Percentiles rank a stretch among this genome's conserved stretches.
These are phyloP conservation scores for Pyricularia grisea DNA, from an alignment of 2,329 filamentous ascomycete species.

Conservation along the genomic window DNA sequence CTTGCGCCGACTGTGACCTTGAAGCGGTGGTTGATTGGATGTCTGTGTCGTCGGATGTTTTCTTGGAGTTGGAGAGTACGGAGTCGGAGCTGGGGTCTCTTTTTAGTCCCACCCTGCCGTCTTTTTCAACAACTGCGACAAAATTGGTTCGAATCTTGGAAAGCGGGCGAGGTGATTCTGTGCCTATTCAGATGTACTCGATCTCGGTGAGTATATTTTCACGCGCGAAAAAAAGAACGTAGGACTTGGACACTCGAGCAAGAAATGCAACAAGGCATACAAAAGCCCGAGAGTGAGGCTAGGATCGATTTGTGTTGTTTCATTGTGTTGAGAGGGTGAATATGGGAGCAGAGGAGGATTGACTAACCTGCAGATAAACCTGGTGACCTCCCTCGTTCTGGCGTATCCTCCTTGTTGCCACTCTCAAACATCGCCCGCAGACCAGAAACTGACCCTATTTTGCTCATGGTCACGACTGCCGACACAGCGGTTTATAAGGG, in stretches of 20 bases:
- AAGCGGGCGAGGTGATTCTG: slow-evolving; percentile 51
- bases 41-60: slow-evolving; percentile 16
- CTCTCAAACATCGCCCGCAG: slow-evolving; percentile 70
- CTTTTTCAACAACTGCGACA: slow-evolving; percentile 57
- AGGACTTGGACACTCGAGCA: background rate
- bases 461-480: slow-evolving; percentile 43
- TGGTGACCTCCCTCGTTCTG: slow-evolving; percentile 62
- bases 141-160: slow-evolving; percentile 71
- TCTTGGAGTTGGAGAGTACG: slow-evolving; percentile 23
- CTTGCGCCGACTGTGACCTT: slow-evolving; percentile 18
- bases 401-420: slow-evolving; percentile 52
- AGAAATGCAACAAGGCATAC: background rate
- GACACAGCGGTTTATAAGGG: background rate
- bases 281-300: background rate
- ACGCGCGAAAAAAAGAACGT: background rate
- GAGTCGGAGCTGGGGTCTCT: slow-evolving; percentile 34
- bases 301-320: background rate
- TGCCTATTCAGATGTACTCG: slow-evolving; percentile 14
- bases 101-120: slow-evolving; percentile 46
- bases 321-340: background rate
- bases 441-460: slow-evolving; percentile 49
- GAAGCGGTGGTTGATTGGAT: slow-evolving; percentile 10
- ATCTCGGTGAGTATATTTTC: background rate
- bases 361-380: slow-evolving; percentile 36
- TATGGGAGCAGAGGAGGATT: slow-evolving; percentile 9